Evolutionary conservation across 2,329 filamentous ascomycete genomes (phyloP), one percentile per base, ranked within the genome.

Genomic region (Akanthomyces lecanii): DNA sequence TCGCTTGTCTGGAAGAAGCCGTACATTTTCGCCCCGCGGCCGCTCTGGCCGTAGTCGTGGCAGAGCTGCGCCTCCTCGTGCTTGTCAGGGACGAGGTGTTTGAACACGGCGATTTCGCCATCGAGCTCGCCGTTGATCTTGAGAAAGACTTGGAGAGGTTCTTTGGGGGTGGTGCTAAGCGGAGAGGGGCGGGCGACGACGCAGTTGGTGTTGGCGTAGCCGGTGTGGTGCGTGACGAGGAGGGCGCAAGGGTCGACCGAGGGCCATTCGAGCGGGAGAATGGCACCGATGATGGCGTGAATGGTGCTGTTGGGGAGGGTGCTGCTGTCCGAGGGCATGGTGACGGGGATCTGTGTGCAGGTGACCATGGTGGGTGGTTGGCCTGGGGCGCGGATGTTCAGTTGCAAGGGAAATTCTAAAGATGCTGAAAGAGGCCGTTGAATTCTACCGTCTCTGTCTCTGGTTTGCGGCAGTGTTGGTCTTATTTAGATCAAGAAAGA

Each of bases 1-100:
- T 65, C 64, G n/a, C 30, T 28, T 5, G 65, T 64, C 63, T 66
- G 25, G 51, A 66, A 66, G 57, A 65, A 62, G 14, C 65, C 65
- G 51, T 64, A 58, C 23, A 65, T 44, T 30, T 47, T 38, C 36
- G 65, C 56, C 3, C 65, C 65, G 5, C 54, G 45, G 14, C 65
- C 65, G 23, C 54, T 62, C 23, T 28, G 61, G 30, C 63, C 62
- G 48, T 61, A 63, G 5, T 52, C 61, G 42, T 58, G 38, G 38
- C 54, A 65, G 1, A 66, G 50, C 7, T 30, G 45, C 23, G 65
- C 65, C 30, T 66, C 65, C n/a, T 59, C 33, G 18, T 48, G 14
- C 30, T 65, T 65, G 36, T n/a, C 64, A 8, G 65, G 63, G 21
- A 44, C 61, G 44, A 65, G 50, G 53, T 62, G 52, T n/a, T 42